phyloP scores from a whole-genome alignment of 257 asterid genomes.

The Galeopsis tetrahit region DNA sequence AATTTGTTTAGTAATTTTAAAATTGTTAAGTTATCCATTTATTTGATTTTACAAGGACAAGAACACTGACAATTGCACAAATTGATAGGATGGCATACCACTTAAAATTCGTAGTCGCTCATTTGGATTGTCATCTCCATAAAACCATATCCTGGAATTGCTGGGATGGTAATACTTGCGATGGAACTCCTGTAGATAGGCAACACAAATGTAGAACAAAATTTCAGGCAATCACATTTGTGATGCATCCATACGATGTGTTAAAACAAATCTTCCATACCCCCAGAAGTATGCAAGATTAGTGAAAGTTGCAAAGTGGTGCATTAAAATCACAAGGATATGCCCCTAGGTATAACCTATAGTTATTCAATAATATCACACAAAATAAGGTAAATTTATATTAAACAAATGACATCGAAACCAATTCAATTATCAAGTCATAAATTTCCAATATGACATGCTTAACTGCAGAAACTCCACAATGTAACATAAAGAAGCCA shows the following conservation, averaged over 20 bases:
- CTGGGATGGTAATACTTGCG: conserved; percentile 94
- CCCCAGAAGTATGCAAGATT: not conserved
- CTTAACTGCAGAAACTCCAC: conserved; percentile 14
- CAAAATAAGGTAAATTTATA: not conserved
- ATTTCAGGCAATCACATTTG: conserved; percentile 22
- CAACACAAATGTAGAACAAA: conserved; percentile 20
- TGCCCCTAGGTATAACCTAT: conserved; percentile 17
- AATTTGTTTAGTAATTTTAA: not conserved
- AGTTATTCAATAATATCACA: not conserved
- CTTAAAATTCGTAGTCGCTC: conserved; percentile 87
- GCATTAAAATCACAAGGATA: not conserved
- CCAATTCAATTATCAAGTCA: conserved; percentile 8
- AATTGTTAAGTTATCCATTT: not conserved
- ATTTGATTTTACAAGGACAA: conserved; percentile 1
- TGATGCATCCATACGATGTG: not conserved
- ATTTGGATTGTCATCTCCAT: conserved; percentile 93
- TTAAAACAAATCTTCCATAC: conserved; percentile 8
- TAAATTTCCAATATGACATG: not conserved
- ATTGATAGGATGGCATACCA: conserved; percentile 48
- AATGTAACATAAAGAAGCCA: conserved; percentile 11
- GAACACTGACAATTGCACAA: conserved; percentile 26
- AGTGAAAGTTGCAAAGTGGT: conserved; percentile 4
- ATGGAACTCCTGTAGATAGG: conserved; percentile 79
- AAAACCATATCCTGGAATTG: conserved; percentile 97
- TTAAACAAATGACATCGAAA: conserved; percentile 14